phyloP scores from a whole-genome alignment of 352 stramenopile genomes.

The Phytophthora idaei region DNA sequence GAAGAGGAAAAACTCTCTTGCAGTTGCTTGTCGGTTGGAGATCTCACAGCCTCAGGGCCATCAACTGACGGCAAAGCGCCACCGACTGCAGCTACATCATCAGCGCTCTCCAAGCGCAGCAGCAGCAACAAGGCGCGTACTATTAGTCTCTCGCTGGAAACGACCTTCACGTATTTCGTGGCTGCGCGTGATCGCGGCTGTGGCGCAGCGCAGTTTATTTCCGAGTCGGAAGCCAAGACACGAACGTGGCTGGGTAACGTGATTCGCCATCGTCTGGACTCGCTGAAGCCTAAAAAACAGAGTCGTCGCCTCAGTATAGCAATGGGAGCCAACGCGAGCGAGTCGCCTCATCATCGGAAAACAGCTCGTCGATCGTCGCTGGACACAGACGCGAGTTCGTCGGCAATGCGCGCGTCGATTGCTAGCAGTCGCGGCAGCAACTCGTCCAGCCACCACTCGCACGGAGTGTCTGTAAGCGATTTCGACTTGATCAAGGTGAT shows the following conservation, averaged over 20 bases:
- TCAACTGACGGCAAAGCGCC: conserved; percentile 29
- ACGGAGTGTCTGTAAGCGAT: conserved; percentile 77
- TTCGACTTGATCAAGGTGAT: conserved; percentile 89
- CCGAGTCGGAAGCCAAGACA: conserved; percentile 62
- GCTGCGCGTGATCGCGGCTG: conserved; percentile 62
- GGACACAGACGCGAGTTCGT: conserved; percentile 41
- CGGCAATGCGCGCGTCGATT: conserved; percentile 63
- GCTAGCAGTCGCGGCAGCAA: conserved; percentile 48
- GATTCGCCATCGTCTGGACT: conserved; percentile 68
- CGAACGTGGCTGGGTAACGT: conserved; percentile 68
- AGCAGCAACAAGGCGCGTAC: conserved; percentile 82
- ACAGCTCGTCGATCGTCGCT: conserved; percentile 49
- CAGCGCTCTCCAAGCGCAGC: conserved; percentile 44
- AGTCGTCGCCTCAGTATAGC: conserved; percentile 48
- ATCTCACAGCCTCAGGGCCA: conserved; percentile 38
- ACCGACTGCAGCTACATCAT: conserved; percentile 26
- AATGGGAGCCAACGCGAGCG: conserved; percentile 36
- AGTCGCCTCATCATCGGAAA: conserved; percentile 52
- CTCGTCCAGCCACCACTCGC: conserved; percentile 29
- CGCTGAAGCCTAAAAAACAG: conserved; percentile 67
- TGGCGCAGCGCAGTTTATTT: conserved; percentile 58
- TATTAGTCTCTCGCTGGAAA: conserved; percentile 75
- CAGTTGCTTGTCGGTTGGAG: conserved; percentile 68
- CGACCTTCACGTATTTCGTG: conserved; percentile 75
- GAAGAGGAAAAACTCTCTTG: conserved; percentile 69